Evolutionary conservation across 2,329 filamentous ascomycete species (phyloP), one percentile per base, ranked within the genome.

Genomic region (Claviceps lovelessii): DNA sequence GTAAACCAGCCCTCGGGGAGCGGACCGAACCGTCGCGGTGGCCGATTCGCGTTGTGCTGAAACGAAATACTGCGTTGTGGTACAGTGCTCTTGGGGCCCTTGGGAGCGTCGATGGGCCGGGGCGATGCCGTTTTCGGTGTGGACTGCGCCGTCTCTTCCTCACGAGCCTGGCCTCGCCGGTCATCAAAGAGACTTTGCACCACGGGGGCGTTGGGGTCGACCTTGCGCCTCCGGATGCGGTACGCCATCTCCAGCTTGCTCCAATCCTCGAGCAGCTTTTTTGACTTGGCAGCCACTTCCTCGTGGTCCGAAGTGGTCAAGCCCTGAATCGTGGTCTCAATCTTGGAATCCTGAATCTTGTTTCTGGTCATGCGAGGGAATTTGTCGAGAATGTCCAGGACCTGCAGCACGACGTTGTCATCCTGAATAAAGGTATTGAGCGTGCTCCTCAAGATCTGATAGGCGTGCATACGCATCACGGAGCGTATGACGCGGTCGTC

Each of bases 271-370:
- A 96, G 72, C 41, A 98, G 75, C 49, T 79, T 77, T 54, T 78
- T 78, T 5, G 91, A 83, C 63, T 85, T 84, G 23, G 79, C 76
- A 31, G 84, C 78, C 23, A 98, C 88, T 56, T 86, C 78, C 58
- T 88, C 82, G 64, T 95, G 84, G 9, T 84, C 81, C 19, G 81
- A 86, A 13, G 71, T 71, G 1, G 76, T 79, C 52, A 97, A 73
- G 4, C 78, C 77, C 63, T 88, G 76, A 46, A 98, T 79, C 0
- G 86, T 85, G 2, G 83, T 77, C 67, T 97, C 93, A 58, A 98
- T 96, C 63, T 95, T 95, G 9, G 93, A 95, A 64, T 95, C 90
- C 60, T 88, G 84, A 56, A 98, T 96, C 71, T 98, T 98, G 75
- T 98, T 98, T 57, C 89, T 85, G 23, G 93, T 97, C 51, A 97